These are phyloP conservation scores for Ogataea glucozyma DNA, from an alignment of 805 yeast genomes.

Conservation along the genomic window DNA sequence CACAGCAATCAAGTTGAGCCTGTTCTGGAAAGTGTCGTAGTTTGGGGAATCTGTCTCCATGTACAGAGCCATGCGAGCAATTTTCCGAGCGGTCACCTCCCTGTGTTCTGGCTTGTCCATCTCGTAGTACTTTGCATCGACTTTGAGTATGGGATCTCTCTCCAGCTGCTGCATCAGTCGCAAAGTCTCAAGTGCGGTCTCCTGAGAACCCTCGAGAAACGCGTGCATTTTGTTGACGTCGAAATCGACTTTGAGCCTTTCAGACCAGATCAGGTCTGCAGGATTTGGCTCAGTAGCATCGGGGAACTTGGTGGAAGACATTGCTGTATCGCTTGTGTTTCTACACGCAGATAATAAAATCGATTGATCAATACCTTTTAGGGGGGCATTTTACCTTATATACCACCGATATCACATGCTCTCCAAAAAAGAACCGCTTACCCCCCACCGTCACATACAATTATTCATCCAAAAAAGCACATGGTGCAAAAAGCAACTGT, in stretches of 20 bases:
- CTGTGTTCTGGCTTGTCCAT: constrained; percentile 56
- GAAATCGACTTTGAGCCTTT: constrained; percentile 46
- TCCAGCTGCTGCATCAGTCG: constrained; percentile 57
- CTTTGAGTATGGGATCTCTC: constrained; percentile 64
- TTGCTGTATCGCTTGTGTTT: constrained; percentile 18
- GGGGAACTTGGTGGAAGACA: constrained; percentile 35
- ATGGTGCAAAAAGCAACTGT: background rate
- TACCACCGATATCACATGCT: constrained; percentile 10
- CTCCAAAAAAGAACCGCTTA: constrained; percentile 1
- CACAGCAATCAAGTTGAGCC: constrained; percentile 59
- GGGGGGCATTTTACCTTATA: background rate
- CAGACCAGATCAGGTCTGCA: constrained; percentile 41
- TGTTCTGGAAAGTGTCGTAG: constrained; percentile 51
- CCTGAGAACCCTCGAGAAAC: constrained; percentile 53
- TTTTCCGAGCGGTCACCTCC: constrained; percentile 58
- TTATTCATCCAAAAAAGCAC: too few species aligned
- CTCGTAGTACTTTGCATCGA: constrained; percentile 58
- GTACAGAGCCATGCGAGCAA: constrained; percentile 60
- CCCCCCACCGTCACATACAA: constrained; percentile 10
- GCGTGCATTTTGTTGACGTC: constrained; percentile 50
- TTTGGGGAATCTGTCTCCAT: constrained; percentile 46
- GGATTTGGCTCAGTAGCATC: constrained; percentile 37
- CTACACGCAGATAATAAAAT: too few species aligned
- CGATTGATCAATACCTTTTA: too few species aligned
- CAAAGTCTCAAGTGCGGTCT: constrained; percentile 48